phyloP scores from a whole-genome alignment of 495 filamentous ascomycete genomes.

The Neurospora sublineolata region DNA sequence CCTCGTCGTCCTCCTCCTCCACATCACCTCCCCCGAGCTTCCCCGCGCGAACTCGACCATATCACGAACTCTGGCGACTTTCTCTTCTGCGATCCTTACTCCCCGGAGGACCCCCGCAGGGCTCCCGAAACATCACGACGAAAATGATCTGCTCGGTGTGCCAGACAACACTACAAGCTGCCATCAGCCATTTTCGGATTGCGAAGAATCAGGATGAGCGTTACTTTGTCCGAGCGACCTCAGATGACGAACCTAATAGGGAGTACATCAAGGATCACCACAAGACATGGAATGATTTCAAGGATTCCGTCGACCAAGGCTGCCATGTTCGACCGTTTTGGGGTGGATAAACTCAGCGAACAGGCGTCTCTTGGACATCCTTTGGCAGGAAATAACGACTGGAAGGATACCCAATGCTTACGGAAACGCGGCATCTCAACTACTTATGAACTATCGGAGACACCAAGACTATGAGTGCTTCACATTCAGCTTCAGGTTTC shows the following conservation, averaged over 20 bases:
- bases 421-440: not conserved
- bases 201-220: not conserved
- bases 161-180: not conserved
- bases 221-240: not conserved
- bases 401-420: not conserved
- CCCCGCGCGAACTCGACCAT: not conserved
- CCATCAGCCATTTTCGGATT: not conserved
- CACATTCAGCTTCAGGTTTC: not conserved
- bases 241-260: not conserved
- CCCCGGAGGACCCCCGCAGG: not conserved
- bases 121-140: not conserved
- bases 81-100: not conserved
- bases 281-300: not conserved
- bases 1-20: not conserved
- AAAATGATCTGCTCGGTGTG: not conserved
- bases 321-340: not conserved
- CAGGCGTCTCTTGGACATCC: not conserved
- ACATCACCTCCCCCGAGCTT: not conserved
- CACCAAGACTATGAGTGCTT: not conserved
- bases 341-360: rapidly evolving
- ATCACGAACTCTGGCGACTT: not conserved
- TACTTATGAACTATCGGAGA: not conserved
- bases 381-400: not conserved
- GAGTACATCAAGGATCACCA: not conserved
- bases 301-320: rapidly evolving